Evolutionary conservation across 2,329 filamentous ascomycete species (phyloP).

Genomic region (Aspergillus terreus): DNA sequence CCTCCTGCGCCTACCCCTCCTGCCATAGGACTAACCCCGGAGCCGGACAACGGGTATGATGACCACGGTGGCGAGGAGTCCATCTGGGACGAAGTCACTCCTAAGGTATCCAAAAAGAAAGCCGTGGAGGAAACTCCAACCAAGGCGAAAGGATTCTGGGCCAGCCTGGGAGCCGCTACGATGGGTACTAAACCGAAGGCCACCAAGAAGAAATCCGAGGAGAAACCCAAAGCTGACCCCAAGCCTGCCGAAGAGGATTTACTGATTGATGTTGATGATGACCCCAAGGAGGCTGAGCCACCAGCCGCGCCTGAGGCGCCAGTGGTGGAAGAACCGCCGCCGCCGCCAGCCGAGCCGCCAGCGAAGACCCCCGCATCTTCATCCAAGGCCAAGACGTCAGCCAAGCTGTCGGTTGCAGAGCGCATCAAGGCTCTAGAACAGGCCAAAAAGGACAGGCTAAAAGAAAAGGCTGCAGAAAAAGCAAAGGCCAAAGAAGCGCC

Average conservation of each 20-base stretch:
- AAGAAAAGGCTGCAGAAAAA: slow-evolving; percentile 29
- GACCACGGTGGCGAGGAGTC: slow-evolving; percentile 30
- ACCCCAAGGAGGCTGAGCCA: slow-evolving; percentile 26
- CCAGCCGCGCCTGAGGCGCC: slow-evolving; percentile 32
- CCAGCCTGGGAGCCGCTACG: slow-evolving; percentile 36
- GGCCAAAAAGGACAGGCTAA: slow-evolving; percentile 36
- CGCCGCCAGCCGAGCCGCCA: slow-evolving; percentile 37
- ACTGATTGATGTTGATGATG: slow-evolving; percentile 35
- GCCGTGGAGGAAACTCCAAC: slow-evolving; percentile 33
- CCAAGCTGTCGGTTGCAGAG: slow-evolving; percentile 49
- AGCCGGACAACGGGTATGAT: slow-evolving; percentile 25
- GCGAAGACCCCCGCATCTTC: slow-evolving; percentile 31
- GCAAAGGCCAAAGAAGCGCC: slow-evolving; percentile 19
- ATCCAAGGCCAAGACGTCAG: slow-evolving; percentile 39
- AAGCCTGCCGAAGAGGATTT: slow-evolving; percentile 20
- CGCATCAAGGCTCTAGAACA: slow-evolving; percentile 49
- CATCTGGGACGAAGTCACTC: slow-evolving; percentile 36
- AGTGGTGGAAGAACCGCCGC: slow-evolving; percentile 37
- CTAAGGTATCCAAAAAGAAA: slow-evolving; percentile 38
- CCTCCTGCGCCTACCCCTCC: slow-evolving; percentile 48
- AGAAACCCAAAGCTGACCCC: slow-evolving; percentile 39
- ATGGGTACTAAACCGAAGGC: slow-evolving; percentile 34
- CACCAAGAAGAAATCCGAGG: slow-evolving; percentile 45
- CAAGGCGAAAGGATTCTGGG: slow-evolving; percentile 43
- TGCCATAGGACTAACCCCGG: slow-evolving; percentile 40